Percentiles rank a stretch among this genome's conserved stretches.
Evolutionary conservation across 495 filamentous ascomycete genomes (phyloP).

Genomic region (Hypoxylon subgilvum): DNA sequence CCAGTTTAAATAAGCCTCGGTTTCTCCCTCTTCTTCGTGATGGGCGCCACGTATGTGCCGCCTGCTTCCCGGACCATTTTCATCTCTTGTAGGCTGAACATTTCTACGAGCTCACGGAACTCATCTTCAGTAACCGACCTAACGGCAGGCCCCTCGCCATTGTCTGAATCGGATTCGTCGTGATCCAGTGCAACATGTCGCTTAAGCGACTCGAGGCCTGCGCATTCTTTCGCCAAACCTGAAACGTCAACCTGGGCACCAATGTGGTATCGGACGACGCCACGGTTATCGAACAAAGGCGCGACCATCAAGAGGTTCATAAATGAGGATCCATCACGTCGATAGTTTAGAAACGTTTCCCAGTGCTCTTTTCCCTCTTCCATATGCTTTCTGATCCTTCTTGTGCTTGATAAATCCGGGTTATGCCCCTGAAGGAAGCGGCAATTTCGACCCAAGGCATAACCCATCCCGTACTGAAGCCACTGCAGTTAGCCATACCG

Average conservation of each 20-base stretch:
- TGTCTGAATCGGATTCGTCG: slow-evolving; percentile 36
- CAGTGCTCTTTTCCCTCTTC: slow-evolving; percentile 65
- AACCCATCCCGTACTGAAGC: slow-evolving; percentile 59
- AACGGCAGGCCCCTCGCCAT: slow-evolving; percentile 11
- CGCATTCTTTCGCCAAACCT: slow-evolving; percentile 62
- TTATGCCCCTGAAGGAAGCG: slow-evolving; percentile 69
- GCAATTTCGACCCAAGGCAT: slow-evolving; percentile 66
- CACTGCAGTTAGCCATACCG: background rate
- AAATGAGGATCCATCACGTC: slow-evolving; percentile 69
- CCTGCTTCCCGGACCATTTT: slow-evolving; percentile 62
- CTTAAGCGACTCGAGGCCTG: slow-evolving; percentile 62
- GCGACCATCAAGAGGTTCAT: slow-evolving; percentile 71
- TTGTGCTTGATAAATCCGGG: slow-evolving; percentile 56
- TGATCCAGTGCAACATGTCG: slow-evolving; percentile 40
- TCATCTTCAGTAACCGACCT: slow-evolving; percentile 39
- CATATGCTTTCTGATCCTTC: slow-evolving; percentile 63
- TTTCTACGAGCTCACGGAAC: slow-evolving; percentile 62
- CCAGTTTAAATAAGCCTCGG: slow-evolving; percentile 39
- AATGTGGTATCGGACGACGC: slow-evolving; percentile 64
- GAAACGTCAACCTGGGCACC: slow-evolving; percentile 70
- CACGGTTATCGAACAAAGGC: slow-evolving; percentile 66
- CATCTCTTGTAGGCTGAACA: slow-evolving; percentile 66
- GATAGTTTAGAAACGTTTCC: slow-evolving; percentile 72
- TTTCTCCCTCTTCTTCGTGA: slow-evolving; percentile 48
- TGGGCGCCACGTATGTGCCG: slow-evolving; percentile 61